phyloP scores from a whole-genome alignment of 495 filamentous ascomycete genomes.

The Aspergillus biplanus region DNA sequence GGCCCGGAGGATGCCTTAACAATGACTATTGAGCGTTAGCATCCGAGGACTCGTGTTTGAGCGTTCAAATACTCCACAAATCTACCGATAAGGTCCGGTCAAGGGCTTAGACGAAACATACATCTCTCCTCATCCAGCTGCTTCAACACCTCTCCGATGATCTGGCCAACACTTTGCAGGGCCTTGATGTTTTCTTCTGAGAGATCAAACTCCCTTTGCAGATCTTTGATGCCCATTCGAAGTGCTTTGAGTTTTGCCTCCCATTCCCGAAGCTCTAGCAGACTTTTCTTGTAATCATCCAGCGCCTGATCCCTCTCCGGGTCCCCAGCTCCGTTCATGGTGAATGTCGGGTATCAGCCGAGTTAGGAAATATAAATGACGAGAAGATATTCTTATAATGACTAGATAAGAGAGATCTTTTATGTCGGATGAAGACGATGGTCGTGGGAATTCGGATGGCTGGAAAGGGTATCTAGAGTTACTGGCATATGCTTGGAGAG shows the following conservation, averaged over 20 bases:
- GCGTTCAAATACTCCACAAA: too few relatives aligned
- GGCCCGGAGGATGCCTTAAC: slow-evolving; percentile 96
- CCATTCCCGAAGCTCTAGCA: slow-evolving; percentile 97
- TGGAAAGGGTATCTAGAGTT: slow-evolving; percentile 22
- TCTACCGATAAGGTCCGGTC: too few relatives aligned
- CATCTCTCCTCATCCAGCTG: slow-evolving; percentile 99
- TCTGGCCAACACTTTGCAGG: slow-evolving; percentile 97
- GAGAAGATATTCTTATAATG: not conserved
- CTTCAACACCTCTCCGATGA: slow-evolving; percentile 98
- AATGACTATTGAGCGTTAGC: slow-evolving; percentile 55
- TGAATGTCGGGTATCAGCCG: slow-evolving; percentile 22
- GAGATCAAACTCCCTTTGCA: slow-evolving; percentile 92
- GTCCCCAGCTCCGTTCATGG: slow-evolving; percentile 55
- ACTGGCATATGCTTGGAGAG: slow-evolving; percentile 26
- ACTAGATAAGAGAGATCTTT: not conserved
- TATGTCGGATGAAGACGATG: not conserved
- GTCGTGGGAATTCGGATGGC: slow-evolving; percentile 16
- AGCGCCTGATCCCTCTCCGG: slow-evolving; percentile 82
- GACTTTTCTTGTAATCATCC: slow-evolving; percentile 86
- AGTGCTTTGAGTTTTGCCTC: slow-evolving; percentile 94
- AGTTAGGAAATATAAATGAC: not conserved
- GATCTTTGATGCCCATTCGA: slow-evolving; percentile 89
- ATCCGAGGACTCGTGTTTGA: not conserved
- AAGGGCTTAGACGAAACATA: slow-evolving; percentile 39
- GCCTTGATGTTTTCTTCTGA: slow-evolving; percentile 99